These are phyloP conservation scores for Miscanthus sacchariflorus DNA, from an alignment of 202 grass and related monocot species.

Conservation along the genomic window DNA sequence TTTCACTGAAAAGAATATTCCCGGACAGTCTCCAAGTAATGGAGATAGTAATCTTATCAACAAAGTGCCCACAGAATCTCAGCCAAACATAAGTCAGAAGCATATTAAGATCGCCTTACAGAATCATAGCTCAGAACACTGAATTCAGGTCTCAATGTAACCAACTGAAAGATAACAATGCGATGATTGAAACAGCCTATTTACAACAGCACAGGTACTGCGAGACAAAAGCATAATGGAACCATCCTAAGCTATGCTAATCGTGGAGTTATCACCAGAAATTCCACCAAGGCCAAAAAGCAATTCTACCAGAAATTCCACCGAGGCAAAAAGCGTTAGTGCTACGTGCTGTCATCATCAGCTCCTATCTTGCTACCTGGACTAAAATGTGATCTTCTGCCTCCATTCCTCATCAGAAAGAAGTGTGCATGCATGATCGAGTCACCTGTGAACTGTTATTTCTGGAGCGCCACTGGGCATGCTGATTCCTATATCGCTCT, in stretches of 20 bases:
- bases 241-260: slow-evolving; percentile 37
- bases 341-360: not conserved
- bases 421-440: slow-evolving; percentile 26
- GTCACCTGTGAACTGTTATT: slow-evolving; percentile 2
- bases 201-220: slow-evolving; percentile 35
- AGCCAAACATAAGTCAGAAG: not conserved
- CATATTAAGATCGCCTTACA: slow-evolving; percentile 23
- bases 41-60: slow-evolving; percentile 19
- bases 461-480: slow-evolving; percentile 27
- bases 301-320: slow-evolving; percentile 5
- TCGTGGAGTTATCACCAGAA: slow-evolving; percentile 7
- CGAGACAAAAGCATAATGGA: slow-evolving; percentile 4
- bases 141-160: slow-evolving; percentile 27
- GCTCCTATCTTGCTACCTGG: slow-evolving; percentile 26
- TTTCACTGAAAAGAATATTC: not conserved
- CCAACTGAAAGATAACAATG: slow-evolving; percentile 24
- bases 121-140: not conserved
- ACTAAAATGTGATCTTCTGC: slow-evolving; percentile 9
- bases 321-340: slow-evolving; percentile 21
- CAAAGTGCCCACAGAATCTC: slow-evolving; percentile 15
- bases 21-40: not conserved
- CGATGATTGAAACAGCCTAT: slow-evolving; percentile 1
- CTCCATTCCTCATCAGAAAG: slow-evolving; percentile 33
- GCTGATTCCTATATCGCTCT: slow-evolving; percentile 34
- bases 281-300: not conserved